Base-by-base conservation (phyloP, 768 basidiomycete genomes). In the Dioszegia crocea region DNA sequence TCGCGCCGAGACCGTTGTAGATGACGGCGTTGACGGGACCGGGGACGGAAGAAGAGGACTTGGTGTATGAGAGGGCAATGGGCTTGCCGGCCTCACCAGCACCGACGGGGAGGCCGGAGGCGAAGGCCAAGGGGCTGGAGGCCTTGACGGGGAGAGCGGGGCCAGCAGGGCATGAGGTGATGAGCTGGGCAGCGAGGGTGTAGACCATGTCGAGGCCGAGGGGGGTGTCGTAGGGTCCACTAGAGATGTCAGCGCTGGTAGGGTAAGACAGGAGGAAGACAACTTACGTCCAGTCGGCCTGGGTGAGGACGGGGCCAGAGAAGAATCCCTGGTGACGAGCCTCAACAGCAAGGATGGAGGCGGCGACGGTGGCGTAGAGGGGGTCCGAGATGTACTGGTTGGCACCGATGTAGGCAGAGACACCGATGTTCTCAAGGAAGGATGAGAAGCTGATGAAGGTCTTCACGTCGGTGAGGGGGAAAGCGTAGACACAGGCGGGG, bases 341-440 rank as follows among this genome's bases (percentile, higher is more conserved):
- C 68, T 88, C 85, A 47, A 80, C 81, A 14, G 83, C 75, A 51
- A 87, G 78, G 64, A 89, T 87, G 23, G 79, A 79, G 0, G 79
- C 86, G 1, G 83, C 82, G n/a, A 81, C 80, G 3, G 75, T 73
- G 38, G 70, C 39, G 66, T 74, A 82, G 27, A 77, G 81, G 71
- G 79, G 79, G 64, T 81, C 78, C 16, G 72, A 61, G 61, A 86
- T 77, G 63, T 77, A 80, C 45, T 78, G 77, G 1, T 82, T 77
- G 1, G 82, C 82, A 19, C 87, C 87, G 57, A 81, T 78, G 70
- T 85, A 87, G 2, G 85, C 84, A 5, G 83, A 80, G 4, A 81
- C 79, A 6, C 77, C 78, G 24, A 87, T 82, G 33, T n/a, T n/a
- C n/a, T n/a, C n/a, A n/a, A n/a, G n/a, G n/a, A n/a, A n/a, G n/a